Evolutionary conservation across 1,284 basidiomycete genomes (phyloP).

Genomic region (Anthracocystis setariae): DNA sequence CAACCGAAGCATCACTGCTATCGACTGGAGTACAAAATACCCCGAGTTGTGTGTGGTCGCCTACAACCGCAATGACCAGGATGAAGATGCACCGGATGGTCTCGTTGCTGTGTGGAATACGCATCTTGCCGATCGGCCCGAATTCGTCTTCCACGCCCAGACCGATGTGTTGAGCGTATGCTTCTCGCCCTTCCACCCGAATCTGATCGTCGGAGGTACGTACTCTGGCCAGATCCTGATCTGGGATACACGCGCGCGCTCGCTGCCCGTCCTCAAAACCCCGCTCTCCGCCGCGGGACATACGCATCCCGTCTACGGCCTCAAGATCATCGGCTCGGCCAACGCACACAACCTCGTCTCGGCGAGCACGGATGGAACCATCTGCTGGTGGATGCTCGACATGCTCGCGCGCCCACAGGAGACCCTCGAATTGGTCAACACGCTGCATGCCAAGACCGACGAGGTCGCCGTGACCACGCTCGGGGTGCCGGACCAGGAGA

Average conservation of each 20-base stretch:
- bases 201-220: constrained; percentile 94
- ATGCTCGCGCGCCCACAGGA: constrained; percentile 90
- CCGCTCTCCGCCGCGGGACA: constrained; percentile 89
- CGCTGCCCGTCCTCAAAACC: constrained; percentile 90
- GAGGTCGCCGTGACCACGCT: constrained; percentile 93
- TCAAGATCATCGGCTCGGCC: constrained; percentile 96
- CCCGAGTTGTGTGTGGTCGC: constrained; percentile 93
- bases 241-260: constrained; percentile 96
- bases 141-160: constrained; percentile 97
- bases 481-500: constrained; percentile 93
- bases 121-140: constrained; percentile 90
- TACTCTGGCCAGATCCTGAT: constrained; percentile 97
- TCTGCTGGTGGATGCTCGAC: constrained; percentile 97
- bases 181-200: constrained; percentile 97
- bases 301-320: constrained; percentile 96
- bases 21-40: constrained; percentile 99
- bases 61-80: constrained; percentile 96
- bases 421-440: constrained; percentile 51
- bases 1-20: constrained; percentile 90
- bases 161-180: constrained; percentile 95
- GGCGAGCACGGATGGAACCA: constrained; percentile 92
- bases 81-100: constrained; percentile 78
- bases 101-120: constrained; percentile 97
- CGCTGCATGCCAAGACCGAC: constrained; percentile 70
- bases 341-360: constrained; percentile 97